Evolutionary conservation across 306 rosid genomes (phyloP), one percentile per base, ranked within the genome.

Genomic region (Trifolium subterraneum): DNA sequence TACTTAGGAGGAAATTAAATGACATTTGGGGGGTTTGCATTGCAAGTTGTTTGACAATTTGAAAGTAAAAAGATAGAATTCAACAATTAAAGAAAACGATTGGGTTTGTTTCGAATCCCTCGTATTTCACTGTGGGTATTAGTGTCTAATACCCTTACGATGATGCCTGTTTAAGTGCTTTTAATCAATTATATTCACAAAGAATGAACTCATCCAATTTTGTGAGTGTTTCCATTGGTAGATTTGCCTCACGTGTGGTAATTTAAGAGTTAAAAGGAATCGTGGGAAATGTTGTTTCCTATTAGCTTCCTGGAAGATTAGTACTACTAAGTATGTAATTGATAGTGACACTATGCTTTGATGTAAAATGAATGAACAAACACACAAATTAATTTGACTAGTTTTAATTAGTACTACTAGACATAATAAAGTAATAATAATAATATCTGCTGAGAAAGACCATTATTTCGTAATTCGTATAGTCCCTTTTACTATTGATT

Each of bases 171-270:
- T n/a, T n/a, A n/a, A n/a, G n/a, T n/a, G n/a, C n/a, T n/a, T n/a
- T n/a, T n/a, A n/a, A n/a, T n/a, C n/a, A n/a, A n/a, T n/a, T n/a
- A n/a, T n/a, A n/a, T n/a, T n/a, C n/a, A n/a, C n/a, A n/a, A n/a
- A n/a, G n/a, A n/a, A n/a, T n/a, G n/a, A n/a, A n/a, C n/a, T n/a
- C n/a, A n/a, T n/a, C n/a, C n/a, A n/a, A 12, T 38, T 20, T 19
- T 2, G 14, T 23, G 6, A 10, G 35, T 50, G 29, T 52, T 51
- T 51, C 52, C 67, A 51, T 20, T 29, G 3, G 16, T 14, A 55
- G 38, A 79, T 36, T 35, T 74, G 14, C 22, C 10, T 2, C 84
- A 80, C 80, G 72, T 74, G 77, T 74, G 77, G 4, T 41, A 8
- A 59, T 29, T 42, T 29, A 33, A 54, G 27, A 41, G 23, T 4